Evolutionary conservation across 768 basidiomycete genomes (phyloP).

Genomic region (Leucocoprinus birnbaumii): DNA sequence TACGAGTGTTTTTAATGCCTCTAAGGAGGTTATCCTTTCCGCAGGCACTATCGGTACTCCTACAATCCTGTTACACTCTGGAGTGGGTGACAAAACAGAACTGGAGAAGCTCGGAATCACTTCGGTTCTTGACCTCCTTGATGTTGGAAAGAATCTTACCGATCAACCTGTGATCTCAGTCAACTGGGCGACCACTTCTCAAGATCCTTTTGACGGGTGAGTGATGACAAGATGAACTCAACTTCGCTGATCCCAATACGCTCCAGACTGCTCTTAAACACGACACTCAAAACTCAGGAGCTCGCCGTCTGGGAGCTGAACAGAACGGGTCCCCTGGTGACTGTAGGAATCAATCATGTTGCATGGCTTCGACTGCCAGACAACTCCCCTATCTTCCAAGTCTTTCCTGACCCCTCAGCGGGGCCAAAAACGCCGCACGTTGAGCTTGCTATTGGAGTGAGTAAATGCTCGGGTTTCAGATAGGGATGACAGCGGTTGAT

Average conservation of each 20-base stretch:
- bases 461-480: not conserved
- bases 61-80: slow-evolving; percentile 32
- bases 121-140: slow-evolving; percentile 27
- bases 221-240: not conserved
- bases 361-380: slow-evolving; percentile 21
- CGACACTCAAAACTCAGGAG: slow-evolving; percentile 19
- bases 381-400: slow-evolving; percentile 17
- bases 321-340: slow-evolving; percentile 20
- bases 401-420: slow-evolving; percentile 21
- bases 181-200: slow-evolving; percentile 23
- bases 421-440: slow-evolving; percentile 22
- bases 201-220: slow-evolving; percentile 23
- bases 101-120: slow-evolving; percentile 23
- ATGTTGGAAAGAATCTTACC: slow-evolving; percentile 35
- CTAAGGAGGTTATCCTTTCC: slow-evolving; percentile 51
- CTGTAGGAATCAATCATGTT: slow-evolving; percentile 20
- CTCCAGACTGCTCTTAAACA: slow-evolving; percentile 19
- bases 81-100: slow-evolving; percentile 27
- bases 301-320: slow-evolving; percentile 20
- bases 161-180: slow-evolving; percentile 29
- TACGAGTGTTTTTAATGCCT: slow-evolving; percentile 25
- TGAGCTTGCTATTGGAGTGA: slow-evolving; percentile 16
- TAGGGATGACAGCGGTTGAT: too few relatives aligned
- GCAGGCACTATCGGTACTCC: slow-evolving; percentile 36
- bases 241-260: not conserved